A percentile compares a stretch with the other conserved stretches of the same genome.
Evolutionary conservation across 1,139 yeast species (phyloP).

Genomic region (Sugiyamaella sp.): DNA sequence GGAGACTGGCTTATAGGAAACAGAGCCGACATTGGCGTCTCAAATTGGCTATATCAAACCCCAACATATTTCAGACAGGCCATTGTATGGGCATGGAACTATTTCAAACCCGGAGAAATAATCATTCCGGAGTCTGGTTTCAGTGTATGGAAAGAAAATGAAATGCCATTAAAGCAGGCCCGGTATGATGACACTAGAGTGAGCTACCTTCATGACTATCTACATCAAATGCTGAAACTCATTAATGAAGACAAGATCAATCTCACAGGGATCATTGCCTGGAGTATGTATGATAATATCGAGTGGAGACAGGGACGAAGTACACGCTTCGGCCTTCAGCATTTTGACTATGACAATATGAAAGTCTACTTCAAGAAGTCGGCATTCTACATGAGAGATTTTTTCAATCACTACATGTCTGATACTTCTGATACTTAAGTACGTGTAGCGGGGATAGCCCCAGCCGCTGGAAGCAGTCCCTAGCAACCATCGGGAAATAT

Average conservation of each 20-base stretch:
- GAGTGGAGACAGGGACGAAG: slow-evolving; percentile 44
- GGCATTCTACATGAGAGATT: slow-evolving; percentile 39
- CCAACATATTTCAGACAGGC: slow-evolving; percentile 33
- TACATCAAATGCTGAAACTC: slow-evolving; percentile 40
- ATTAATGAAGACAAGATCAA: slow-evolving; percentile 40
- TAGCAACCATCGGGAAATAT: slow-evolving; percentile 1
- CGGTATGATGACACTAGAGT: slow-evolving; percentile 42
- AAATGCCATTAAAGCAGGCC: slow-evolving; percentile 40
- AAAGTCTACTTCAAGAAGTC: slow-evolving; percentile 44
- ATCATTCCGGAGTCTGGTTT: slow-evolving; percentile 45
- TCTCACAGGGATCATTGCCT: slow-evolving; percentile 44
- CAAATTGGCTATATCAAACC: slow-evolving; percentile 33
- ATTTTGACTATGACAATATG: slow-evolving; percentile 44
- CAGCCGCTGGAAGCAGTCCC: too few species aligned
- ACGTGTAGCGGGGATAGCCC: too few species aligned
- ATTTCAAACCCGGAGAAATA: slow-evolving; percentile 30
- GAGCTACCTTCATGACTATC: slow-evolving; percentile 41
- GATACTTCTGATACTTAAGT: too few species aligned
- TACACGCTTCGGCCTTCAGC: slow-evolving; percentile 45
- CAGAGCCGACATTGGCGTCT: slow-evolving; percentile 34
- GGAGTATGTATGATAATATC: slow-evolving; percentile 46
- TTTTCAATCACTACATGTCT: slow-evolving; percentile 27
- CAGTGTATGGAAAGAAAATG: slow-evolving; percentile 43
- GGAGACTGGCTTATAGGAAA: slow-evolving; percentile 44
- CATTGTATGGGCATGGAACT: slow-evolving; percentile 35